Evolutionary conservation across 2,329 filamentous ascomycete species (phyloP).

Genomic region (Sporothrix variecibatus): DNA sequence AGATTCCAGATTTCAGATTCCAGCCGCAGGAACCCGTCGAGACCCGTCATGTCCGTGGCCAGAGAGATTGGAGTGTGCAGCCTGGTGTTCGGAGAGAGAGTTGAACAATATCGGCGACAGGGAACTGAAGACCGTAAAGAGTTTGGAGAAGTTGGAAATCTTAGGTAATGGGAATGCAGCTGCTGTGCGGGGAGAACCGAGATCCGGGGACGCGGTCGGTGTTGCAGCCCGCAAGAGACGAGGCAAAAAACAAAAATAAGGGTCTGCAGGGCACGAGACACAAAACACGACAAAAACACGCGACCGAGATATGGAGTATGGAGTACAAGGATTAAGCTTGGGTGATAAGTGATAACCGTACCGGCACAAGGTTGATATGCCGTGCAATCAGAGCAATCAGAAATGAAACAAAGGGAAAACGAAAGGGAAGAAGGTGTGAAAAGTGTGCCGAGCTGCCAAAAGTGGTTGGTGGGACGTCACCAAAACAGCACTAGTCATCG

Average conservation of each 20-base stretch:
- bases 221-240: not conserved
- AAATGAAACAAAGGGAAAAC: not conserved
- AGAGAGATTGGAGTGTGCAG: not conserved
- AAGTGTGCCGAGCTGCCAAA: slow-evolving; percentile 7
- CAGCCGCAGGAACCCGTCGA: not conserved
- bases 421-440: not conserved
- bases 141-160: not conserved
- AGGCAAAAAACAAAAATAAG: not conserved
- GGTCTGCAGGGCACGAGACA: not conserved
- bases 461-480: not conserved
- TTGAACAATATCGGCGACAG: not conserved
- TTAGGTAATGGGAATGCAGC: slow-evolving; percentile 3
- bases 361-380: not conserved
- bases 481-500: not conserved
- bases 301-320: not conserved
- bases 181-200: not conserved
- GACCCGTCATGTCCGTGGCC: not conserved
- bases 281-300: not conserved
- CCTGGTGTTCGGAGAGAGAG: not conserved
- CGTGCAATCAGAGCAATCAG: not conserved
- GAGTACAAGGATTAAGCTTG: too few relatives aligned
- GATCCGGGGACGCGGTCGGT: not conserved
- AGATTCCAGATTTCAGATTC: not conserved
- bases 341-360: too few relatives aligned
- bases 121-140: not conserved